phyloP scores from a whole-genome alignment of 1,284 basidiomycete species.

The Pseudozyma hubeiensis region DNA sequence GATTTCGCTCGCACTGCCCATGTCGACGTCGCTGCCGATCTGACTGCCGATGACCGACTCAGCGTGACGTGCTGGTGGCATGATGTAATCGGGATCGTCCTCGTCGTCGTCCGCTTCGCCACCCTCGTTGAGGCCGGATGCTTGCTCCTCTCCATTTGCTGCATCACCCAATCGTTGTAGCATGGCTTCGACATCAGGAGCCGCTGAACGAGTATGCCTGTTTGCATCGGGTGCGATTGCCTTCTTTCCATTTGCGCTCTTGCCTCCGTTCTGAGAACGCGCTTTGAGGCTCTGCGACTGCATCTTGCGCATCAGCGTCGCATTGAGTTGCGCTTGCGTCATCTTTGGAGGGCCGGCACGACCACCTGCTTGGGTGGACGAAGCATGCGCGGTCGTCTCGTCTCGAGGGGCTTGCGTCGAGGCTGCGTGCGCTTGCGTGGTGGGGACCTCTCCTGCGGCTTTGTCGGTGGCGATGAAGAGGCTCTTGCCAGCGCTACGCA shows the following conservation, averaged over 20 bases:
- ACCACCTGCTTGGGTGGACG: conserved; percentile 6
- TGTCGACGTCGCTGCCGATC: conserved; percentile 40
- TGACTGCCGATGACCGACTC: conserved; percentile 26
- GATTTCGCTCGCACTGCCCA: conserved; percentile 47
- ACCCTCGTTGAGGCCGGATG: neutral
- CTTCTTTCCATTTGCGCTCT: conserved; percentile 11
- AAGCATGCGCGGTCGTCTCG: neutral
- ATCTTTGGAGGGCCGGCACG: conserved; percentile 37
- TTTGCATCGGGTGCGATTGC: neutral
- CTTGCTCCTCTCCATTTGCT: conserved; percentile 6
- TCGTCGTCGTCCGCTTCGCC: conserved; percentile 34
- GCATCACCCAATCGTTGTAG: conserved; percentile 18
- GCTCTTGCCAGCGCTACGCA: conserved; percentile 42
- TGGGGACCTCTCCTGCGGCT: conserved; percentile 36
- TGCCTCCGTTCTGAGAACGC: conserved; percentile 18
- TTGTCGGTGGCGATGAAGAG: conserved; percentile 49
- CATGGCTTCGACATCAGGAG: conserved; percentile 42
- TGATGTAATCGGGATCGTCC: conserved; percentile 41
- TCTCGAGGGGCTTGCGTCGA: conserved; percentile 13
- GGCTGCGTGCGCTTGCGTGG: conserved; percentile 17
- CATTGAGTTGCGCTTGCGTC: conserved; percentile 57
- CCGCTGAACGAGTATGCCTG: conserved; percentile 12
- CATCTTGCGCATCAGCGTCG: conserved; percentile 50
- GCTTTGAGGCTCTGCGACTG: conserved; percentile 47
- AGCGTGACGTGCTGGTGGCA: conserved; percentile 36